Conservation (phyloP, 2,329 filamentous ascomycete species). For the Niveomyces coronatus region DNA sequence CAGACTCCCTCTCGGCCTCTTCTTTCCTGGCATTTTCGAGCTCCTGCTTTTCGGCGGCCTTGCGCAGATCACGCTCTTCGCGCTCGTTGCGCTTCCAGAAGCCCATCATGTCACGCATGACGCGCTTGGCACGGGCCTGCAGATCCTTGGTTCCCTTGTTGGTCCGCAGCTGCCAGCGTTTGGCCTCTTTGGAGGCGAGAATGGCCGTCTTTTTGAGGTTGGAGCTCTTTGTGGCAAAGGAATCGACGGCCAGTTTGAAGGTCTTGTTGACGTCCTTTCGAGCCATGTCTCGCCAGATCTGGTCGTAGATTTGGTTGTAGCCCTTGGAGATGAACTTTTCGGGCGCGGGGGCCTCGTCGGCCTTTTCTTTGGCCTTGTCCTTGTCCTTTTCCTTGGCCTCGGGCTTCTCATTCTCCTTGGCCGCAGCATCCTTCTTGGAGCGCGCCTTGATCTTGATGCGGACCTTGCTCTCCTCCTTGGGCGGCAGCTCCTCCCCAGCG, state of each 20-base stretch:
- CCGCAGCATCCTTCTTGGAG: constrained; percentile 30
- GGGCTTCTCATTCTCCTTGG: constrained; percentile 31
- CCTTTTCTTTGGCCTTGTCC: constrained; percentile 38
- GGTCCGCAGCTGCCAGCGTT: constrained; percentile 91
- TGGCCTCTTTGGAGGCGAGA: constrained; percentile 91
- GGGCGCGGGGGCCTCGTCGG: constrained; percentile 40
- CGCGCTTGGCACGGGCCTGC: constrained; percentile 90
- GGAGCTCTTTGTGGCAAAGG: constrained; percentile 77
- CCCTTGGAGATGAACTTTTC: constrained; percentile 76
- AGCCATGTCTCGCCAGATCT: constrained; percentile 92
- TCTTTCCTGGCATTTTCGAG: constrained; percentile 93
- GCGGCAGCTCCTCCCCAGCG: constrained; percentile 59
- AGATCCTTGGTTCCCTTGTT: constrained; percentile 99
- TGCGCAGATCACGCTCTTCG: constrained; percentile 88
- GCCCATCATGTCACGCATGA: constrained; percentile 98
- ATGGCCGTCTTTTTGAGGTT: constrained; percentile 97
- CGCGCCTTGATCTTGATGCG: constrained; percentile 53
- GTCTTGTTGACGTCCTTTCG: constrained; percentile 91
- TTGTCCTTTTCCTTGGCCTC: constrained; percentile 32
- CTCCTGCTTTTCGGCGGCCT: constrained; percentile 90
- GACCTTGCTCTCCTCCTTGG: constrained; percentile 49
- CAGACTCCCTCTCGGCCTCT: constrained; percentile 94
- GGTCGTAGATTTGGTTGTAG: constrained; percentile 94
- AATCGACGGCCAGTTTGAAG: constrained; percentile 76
- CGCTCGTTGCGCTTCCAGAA: constrained; percentile 99